Conservation (phyloP, 768 basidiomycete genomes). For the Amanita pseudoporphyria region DNA sequence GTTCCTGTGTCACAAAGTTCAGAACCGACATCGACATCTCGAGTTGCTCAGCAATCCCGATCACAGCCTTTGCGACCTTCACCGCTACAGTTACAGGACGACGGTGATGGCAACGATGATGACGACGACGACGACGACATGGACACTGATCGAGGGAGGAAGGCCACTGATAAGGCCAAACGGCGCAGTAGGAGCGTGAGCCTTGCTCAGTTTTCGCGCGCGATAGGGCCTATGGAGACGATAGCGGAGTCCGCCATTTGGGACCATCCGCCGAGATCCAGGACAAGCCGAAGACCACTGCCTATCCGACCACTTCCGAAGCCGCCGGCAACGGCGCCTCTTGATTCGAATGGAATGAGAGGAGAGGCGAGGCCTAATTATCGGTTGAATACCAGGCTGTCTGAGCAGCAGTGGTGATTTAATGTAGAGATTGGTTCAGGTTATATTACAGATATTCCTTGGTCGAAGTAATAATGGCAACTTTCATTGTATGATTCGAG, state of each 20-base stretch:
- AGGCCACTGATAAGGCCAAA: neutral
- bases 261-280: neutral
- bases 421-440: too few relatives aligned
- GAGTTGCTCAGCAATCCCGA: neutral
- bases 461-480: too few relatives aligned
- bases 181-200: conserved; percentile 5
- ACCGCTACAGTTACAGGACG: neutral
- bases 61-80: neutral
- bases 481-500: too few relatives aligned
- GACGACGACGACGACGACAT: neutral
- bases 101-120: too few relatives aligned
- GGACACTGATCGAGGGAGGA: neutral
- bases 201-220: neutral
- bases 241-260: neutral
- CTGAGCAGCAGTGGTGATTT: neutral
- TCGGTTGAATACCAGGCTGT: neutral
- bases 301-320: conserved; percentile 1
- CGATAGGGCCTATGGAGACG: neutral
- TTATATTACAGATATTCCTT: too few relatives aligned
- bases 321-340: neutral
- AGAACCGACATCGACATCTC: neutral
- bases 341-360: neutral
- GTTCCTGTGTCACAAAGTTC: neutral
- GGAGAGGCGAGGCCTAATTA: too few relatives aligned
- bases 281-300: neutral